A percentile compares a stretch with the other conserved stretches of the same genome.
Conservation (phyloP, 2,329 filamentous ascomycete genomes). For the Ceratocystis huliohia region DNA sequence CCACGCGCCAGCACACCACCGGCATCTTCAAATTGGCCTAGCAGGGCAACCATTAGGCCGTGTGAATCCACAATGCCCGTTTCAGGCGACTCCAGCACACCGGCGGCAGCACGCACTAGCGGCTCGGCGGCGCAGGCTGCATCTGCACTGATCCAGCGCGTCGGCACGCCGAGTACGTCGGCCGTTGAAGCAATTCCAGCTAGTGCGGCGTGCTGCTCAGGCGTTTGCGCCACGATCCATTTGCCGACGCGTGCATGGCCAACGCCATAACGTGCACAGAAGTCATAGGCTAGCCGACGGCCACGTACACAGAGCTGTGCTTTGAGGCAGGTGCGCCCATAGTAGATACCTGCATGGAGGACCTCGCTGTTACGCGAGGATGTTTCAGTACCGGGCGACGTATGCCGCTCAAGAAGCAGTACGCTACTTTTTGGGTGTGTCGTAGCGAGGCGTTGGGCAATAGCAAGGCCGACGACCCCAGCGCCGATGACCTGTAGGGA, state of each 20-base stretch:
- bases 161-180: slow-evolving; percentile 45
- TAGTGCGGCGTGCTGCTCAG: slow-evolving; percentile 52
- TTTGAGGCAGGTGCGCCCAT: slow-evolving; percentile 64
- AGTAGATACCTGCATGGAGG: slow-evolving; percentile 92
- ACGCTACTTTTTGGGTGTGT: slow-evolving; percentile 46
- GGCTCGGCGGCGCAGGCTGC: slow-evolving; percentile 59
- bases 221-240: slow-evolving; percentile 86
- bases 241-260: slow-evolving; percentile 68
- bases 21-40: slow-evolving; percentile 60
- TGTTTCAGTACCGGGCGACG: slow-evolving; percentile 61
- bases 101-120: slow-evolving; percentile 55
- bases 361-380: slow-evolving; percentile 89
- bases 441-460: slow-evolving; percentile 60
- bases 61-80: slow-evolving; percentile 91
- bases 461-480: slow-evolving; percentile 64
- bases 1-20: slow-evolving; percentile 64
- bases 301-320: slow-evolving; percentile 70
- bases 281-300: slow-evolving; percentile 61
- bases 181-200: slow-evolving; percentile 37
- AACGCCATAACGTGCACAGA: slow-evolving; percentile 57
- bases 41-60: slow-evolving; percentile 66
- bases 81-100: slow-evolving; percentile 68
- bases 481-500: slow-evolving; percentile 40
- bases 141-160: slow-evolving; percentile 50
- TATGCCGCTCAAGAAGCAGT: slow-evolving; percentile 69